Evolutionary conservation across 1,284 basidiomycete genomes (phyloP).

Genomic region (Trichosporon ovoides): DNA sequence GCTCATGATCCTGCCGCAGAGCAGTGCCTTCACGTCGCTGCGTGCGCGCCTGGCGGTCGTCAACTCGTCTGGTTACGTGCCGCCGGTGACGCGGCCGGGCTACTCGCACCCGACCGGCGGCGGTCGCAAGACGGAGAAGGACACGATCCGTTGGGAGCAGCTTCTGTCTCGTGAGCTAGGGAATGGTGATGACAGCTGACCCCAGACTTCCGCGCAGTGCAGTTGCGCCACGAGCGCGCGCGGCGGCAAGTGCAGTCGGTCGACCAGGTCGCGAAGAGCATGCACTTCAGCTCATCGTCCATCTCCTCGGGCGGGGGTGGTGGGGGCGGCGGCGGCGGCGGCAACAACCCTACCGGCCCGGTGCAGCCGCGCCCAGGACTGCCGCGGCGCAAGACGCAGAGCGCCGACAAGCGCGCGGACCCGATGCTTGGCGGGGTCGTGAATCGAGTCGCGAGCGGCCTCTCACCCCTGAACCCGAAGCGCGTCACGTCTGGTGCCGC

Average conservation of each 20-base stretch:
- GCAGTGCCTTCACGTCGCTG: conserved; percentile 90
- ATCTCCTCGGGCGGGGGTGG: conserved; percentile 24
- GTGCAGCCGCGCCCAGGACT: conserved; percentile 6
- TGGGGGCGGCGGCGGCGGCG: conserved; percentile 1
- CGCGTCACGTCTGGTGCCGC: conserved; percentile 23
- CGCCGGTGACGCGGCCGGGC: conserved; percentile 41
- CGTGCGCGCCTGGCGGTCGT: conserved; percentile 91
- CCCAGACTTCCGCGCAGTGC: conserved; percentile 67
- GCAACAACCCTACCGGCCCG: not conserved
- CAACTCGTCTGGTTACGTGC: conserved; percentile 87
- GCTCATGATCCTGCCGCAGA: conserved; percentile 95
- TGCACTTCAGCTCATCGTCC: conserved; percentile 40
- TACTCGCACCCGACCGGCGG: conserved; percentile 44
- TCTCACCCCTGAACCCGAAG: conserved; percentile 45
- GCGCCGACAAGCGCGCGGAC: conserved; percentile 15
- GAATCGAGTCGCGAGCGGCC: conserved; percentile 19
- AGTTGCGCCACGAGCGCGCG: conserved; percentile 79
- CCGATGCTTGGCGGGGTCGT: conserved; percentile 7
- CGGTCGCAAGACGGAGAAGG: conserved; percentile 69
- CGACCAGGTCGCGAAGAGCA: conserved; percentile 18
- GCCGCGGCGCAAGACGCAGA: conserved; percentile 17
- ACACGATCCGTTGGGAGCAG: conserved; percentile 92
- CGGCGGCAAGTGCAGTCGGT: conserved; percentile 54
- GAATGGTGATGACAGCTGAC: not conserved
- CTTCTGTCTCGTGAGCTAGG: conserved; percentile 58